These are phyloP conservation scores for Neurospora sp. DNA, from an alignment of 495 filamentous ascomycete species.

Conservation along the genomic window DNA sequence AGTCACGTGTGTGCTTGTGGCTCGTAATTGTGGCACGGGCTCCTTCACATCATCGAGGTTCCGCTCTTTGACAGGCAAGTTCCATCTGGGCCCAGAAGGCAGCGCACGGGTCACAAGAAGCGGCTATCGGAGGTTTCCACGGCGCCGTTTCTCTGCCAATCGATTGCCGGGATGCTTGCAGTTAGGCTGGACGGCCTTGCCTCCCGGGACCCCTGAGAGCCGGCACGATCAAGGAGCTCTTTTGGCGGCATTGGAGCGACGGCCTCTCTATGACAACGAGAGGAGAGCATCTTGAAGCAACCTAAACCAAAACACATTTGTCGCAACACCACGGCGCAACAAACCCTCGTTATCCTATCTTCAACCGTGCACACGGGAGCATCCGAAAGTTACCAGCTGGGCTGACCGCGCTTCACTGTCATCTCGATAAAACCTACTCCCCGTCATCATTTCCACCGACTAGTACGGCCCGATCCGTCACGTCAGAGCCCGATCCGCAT, in stretches of 20 bases:
- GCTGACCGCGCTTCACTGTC: neutral
- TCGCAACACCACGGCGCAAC: neutral
- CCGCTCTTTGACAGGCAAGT: neutral
- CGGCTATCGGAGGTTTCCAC: neutral
- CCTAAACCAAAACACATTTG: neutral
- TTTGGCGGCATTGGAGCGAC: neutral
- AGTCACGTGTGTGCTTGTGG: conserved; percentile 20
- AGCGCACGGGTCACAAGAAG: neutral
- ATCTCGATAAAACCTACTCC: neutral
- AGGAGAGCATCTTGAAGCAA: neutral
- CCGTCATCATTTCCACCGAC: neutral
- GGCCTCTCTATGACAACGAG: neutral
- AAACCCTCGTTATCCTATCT: neutral
- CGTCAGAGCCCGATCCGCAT: neutral
- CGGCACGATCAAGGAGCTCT: neutral
- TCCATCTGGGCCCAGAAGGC: neutral
- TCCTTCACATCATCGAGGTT: neutral
- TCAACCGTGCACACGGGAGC: neutral
- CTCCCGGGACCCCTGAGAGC: neutral
- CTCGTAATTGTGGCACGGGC: conserved; percentile 10
- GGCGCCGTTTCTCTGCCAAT: conserved; percentile 6
- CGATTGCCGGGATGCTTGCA: conserved; percentile 2
- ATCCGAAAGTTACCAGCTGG: neutral
- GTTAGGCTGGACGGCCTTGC: neutral
- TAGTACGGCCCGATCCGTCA: neutral